These are phyloP conservation scores for Prunella vulgaris DNA, from an alignment of 257 asterid genomes.

Conservation along the genomic window DNA sequence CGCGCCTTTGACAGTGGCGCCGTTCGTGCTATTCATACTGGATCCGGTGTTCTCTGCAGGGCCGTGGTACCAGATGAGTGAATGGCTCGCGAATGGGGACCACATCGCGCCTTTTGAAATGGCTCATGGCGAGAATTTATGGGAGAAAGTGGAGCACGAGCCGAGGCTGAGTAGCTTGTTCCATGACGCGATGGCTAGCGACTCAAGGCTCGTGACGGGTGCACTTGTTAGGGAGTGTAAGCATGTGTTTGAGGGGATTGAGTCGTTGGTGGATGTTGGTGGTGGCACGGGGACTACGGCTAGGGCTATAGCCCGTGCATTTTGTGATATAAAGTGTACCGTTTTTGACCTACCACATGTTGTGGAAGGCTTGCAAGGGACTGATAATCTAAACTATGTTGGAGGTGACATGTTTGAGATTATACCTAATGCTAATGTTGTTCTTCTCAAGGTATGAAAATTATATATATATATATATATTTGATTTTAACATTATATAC, in stretches of 20 bases:
- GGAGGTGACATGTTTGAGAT: conserved; percentile 14
- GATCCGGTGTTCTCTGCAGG: background rate
- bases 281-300: conserved; percentile 17
- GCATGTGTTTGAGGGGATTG: background rate
- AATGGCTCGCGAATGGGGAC: background rate
- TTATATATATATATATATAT: no score
- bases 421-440: conserved; percentile 9
- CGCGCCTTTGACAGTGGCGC: background rate
- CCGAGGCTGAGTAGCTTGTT: background rate
- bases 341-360: conserved; percentile 15
- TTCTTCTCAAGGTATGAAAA: conserved; percentile 14
- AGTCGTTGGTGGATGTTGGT: conserved; percentile 17
- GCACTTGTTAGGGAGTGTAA: background rate
- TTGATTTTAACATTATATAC: no score
- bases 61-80: conserved; percentile 7
- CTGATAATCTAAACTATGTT: background rate
- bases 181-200: conserved; percentile 15
- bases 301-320: conserved; percentile 3
- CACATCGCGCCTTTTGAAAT: background rate
- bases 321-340: background rate
- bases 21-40: background rate
- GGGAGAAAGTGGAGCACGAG: background rate
- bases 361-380: conserved; percentile 10
- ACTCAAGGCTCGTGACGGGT: background rate
- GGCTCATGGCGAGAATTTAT: background rate